Conservation (phyloP, 768 basidiomycete species). For the Boletus sp. region DNA sequence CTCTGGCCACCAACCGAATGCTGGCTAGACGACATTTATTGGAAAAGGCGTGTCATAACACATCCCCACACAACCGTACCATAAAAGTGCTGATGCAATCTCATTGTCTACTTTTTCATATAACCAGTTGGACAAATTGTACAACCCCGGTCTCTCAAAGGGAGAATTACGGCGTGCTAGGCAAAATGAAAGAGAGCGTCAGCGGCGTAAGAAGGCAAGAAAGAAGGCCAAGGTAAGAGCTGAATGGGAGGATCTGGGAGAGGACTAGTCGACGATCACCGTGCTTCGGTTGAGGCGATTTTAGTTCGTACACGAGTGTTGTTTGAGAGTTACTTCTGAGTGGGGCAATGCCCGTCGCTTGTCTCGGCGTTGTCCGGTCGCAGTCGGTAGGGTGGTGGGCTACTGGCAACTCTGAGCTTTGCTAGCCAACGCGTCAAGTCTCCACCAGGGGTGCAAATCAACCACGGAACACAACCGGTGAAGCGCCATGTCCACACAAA, state of each 20-base stretch:
- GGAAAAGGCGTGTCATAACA: conserved; percentile 62
- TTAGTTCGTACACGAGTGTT: neutral
- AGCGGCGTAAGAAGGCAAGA: conserved; percentile 73
- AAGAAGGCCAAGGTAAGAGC: conserved; percentile 48
- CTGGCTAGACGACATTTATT: conserved; percentile 68
- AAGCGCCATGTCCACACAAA: conserved; percentile 33
- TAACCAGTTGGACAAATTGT: conserved; percentile 61
- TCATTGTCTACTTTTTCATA: conserved; percentile 1
- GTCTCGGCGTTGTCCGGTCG: conserved; percentile 12
- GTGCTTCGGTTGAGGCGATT: neutral
- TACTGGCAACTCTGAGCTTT: too few species aligned
- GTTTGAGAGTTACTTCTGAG: neutral
- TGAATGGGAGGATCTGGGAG: conserved; percentile 11
- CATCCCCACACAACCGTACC: conserved; percentile 14
- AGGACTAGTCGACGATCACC: conserved; percentile 7
- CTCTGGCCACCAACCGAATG: conserved; percentile 72
- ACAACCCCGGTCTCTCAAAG: conserved; percentile 77
- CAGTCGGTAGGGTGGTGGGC: conserved; percentile 1
- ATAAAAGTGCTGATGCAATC: conserved; percentile 17
- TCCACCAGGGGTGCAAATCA: neutral
- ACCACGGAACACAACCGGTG: neutral
- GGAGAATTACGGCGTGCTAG: conserved; percentile 64
- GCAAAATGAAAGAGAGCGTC: conserved; percentile 72
- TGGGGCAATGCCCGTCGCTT: neutral
- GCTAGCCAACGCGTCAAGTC: neutral